phyloP scores from a whole-genome alignment of 768 basidiomycete species.

The Trametes gibbosa region DNA sequence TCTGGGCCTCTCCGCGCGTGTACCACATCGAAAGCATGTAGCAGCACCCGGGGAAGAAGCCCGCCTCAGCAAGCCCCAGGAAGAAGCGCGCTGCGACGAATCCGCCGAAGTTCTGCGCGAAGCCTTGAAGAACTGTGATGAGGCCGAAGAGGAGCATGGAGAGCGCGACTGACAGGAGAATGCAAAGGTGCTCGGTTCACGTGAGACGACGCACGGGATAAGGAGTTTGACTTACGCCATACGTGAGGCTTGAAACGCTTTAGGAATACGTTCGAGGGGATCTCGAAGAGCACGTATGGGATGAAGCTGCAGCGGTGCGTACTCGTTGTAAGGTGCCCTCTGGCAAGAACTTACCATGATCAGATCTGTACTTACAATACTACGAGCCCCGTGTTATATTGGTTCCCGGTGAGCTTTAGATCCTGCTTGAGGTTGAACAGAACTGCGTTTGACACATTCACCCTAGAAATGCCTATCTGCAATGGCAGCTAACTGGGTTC shows the following conservation, averaged over 20 bases:
- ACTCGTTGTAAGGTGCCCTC: too few species aligned
- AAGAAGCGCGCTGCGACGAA: conserved; percentile 34
- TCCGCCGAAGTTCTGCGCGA: conserved; percentile 33
- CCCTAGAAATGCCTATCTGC: conserved; percentile 12
- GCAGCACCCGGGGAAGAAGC: conserved; percentile 33
- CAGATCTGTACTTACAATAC: conserved; percentile 27
- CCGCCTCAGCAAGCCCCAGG: background rate
- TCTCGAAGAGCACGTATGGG: conserved; percentile 34
- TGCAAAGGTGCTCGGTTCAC: background rate
- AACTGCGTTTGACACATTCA: conserved; percentile 32
- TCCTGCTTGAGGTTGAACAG: conserved; percentile 31
- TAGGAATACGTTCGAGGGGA: conserved; percentile 35
- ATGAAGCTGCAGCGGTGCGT: conserved; percentile 23
- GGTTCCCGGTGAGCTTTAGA: conserved; percentile 25
- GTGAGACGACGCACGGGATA: background rate
- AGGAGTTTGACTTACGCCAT: conserved; percentile 25
- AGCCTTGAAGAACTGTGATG: conserved; percentile 33
- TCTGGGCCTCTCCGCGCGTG: conserved; percentile 35
- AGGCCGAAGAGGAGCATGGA: conserved; percentile 39
- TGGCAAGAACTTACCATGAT: background rate
- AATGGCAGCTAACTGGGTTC: background rate
- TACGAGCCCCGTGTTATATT: conserved; percentile 32
- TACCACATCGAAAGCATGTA: conserved; percentile 39
- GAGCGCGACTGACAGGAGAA: conserved; percentile 26
- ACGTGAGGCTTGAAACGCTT: conserved; percentile 37